These are phyloP conservation scores for Tetrahymena malaccensis DNA, from an alignment of 73 alveolate genomes.

Conservation along the genomic window DNA sequence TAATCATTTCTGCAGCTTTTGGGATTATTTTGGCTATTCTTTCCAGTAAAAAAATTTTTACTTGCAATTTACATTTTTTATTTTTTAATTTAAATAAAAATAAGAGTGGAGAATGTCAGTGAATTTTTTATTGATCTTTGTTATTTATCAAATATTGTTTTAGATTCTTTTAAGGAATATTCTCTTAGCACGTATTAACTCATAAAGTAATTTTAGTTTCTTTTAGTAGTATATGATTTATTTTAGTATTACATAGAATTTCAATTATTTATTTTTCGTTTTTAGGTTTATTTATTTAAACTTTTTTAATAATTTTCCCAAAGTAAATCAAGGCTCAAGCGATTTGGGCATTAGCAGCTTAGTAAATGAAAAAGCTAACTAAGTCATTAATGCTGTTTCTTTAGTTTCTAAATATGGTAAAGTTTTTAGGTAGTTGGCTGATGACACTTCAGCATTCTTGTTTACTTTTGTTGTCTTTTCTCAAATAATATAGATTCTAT, in stretches of 20 bases:
- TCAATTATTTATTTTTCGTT: too few relatives aligned
- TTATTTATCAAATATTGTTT: not conserved
- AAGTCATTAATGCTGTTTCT: not conserved
- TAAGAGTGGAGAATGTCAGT: not conserved
- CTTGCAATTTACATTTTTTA: not conserved
- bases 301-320: not conserved
- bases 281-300: too few relatives aligned
- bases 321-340: not conserved
- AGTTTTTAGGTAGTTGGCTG: not conserved
- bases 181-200: not conserved
- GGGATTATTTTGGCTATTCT: not conserved
- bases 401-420: not conserved
- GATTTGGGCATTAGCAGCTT: not conserved
- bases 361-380: not conserved
- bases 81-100: not conserved
- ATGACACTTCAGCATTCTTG: not conserved
- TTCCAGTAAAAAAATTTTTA: not conserved
- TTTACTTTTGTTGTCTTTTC: not conserved
- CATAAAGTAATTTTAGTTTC: not conserved
- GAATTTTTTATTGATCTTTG: not conserved
- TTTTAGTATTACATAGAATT: not conserved
- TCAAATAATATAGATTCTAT: not conserved
- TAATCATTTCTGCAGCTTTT: not conserved
- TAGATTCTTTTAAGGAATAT: not conserved
- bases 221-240: not conserved